Percentiles rank a stretch among this genome's conserved stretches.
Evolutionary conservation across 768 basidiomycete species (phyloP).

Genomic region (Gloeopeniophorella convolvens): DNA sequence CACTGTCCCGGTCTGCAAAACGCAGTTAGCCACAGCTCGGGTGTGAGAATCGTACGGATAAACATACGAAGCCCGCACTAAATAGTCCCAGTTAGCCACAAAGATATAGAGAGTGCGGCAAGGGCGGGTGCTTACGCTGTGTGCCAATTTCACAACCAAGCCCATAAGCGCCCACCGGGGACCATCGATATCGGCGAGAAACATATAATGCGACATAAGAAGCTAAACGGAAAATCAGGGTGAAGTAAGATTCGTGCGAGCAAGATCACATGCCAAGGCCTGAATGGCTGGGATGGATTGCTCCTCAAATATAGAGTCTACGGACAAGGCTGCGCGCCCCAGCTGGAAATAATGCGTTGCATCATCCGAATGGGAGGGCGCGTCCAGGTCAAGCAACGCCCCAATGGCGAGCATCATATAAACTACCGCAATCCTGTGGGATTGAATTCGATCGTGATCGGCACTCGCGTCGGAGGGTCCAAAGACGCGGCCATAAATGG

Average conservation of each 20-base stretch:
- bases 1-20: conserved; percentile 56
- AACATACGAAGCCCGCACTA: conserved; percentile 35
- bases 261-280: conserved; percentile 43
- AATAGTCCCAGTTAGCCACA: conserved; percentile 18
- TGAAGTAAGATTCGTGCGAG: neutral
- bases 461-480: conserved; percentile 33
- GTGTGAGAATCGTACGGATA: conserved; percentile 45
- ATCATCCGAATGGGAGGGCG: conserved; percentile 45
- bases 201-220: conserved; percentile 46
- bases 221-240: conserved; percentile 38
- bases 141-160: conserved; percentile 60
- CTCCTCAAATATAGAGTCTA: conserved; percentile 60
- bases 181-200: conserved; percentile 42
- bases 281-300: conserved; percentile 59
- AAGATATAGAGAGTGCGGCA: conserved; percentile 15
- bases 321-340: conserved; percentile 49
- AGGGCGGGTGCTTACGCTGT: conserved; percentile 42
- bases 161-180: conserved; percentile 69
- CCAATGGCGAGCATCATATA: conserved; percentile 63
- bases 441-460: conserved; percentile 36
- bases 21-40: conserved; percentile 11
- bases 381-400: conserved; percentile 52
- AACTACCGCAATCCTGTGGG: conserved; percentile 53
- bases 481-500: conserved; percentile 48
- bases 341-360: conserved; percentile 57